These are phyloP conservation scores for Melastoma candidum DNA, from an alignment of 441 rosid species.

Conservation along the genomic window DNA sequence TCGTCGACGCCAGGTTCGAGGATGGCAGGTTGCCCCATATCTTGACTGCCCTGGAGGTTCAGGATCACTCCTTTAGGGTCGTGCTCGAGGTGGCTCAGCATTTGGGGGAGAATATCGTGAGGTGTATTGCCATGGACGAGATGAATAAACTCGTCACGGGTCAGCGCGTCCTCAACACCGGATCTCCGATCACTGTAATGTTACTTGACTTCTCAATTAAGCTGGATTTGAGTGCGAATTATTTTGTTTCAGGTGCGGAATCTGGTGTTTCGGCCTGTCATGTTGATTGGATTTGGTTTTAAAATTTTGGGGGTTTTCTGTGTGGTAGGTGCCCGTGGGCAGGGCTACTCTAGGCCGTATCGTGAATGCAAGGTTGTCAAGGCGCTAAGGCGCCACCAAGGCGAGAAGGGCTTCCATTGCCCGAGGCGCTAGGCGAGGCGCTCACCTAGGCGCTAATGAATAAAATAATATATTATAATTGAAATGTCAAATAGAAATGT, in stretches of 20 bases:
- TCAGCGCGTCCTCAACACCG: constrained; percentile 9
- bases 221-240: background rate
- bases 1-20: constrained; percentile 80
- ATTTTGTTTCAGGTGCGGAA: background rate
- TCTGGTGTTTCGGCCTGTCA: background rate
- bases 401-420: no score
- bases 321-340: constrained; percentile 13
- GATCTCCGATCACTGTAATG: constrained; percentile 24
- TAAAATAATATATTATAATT: no score
- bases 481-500: no score
- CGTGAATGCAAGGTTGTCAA: background rate
- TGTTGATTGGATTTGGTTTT: background rate
- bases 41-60: constrained; percentile 85
- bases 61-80: constrained; percentile 36
- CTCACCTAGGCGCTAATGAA: no score
- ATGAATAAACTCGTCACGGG: background rate
- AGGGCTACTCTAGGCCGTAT: constrained; percentile 19
- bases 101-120: constrained; percentile 22
- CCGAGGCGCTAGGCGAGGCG: no score
- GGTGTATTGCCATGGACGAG: constrained; percentile 23
- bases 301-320: background rate
- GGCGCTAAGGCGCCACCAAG: no score
- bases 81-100: constrained; percentile 25
- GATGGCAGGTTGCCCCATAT: constrained; percentile 90
- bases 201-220: background rate